Evolutionary conservation across 2,329 filamentous ascomycete species (phyloP), one percentile per base, ranked within the genome.

Genomic region (Fusarium proliferatum): DNA sequence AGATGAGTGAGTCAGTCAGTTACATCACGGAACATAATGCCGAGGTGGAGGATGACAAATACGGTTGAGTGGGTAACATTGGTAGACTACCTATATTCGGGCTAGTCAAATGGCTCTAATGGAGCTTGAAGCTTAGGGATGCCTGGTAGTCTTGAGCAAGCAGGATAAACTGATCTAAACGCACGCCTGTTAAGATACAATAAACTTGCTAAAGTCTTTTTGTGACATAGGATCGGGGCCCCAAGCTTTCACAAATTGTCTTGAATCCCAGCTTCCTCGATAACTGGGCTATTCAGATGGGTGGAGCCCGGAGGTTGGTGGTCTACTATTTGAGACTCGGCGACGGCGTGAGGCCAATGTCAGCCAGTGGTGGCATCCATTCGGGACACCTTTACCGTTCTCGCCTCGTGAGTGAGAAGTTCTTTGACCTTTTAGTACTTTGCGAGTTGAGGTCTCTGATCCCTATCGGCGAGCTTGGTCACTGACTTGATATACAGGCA

Each of bases 21-120:
- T n/a, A 9, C 7, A 17, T 12, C 1, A 16, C 15, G 28, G 28
- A 49, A 33, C 15, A 17, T 3, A n/a, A 21, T 19, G 8, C 30
- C 48, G 30, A 38, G 23, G 33, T 26, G 17, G 19, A 16, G 13
- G 51, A 53, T 53, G 23, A 53, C 51, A 53, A 53, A 53, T 38
- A n/a, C 51, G 0, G 4, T 21, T 15, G 0, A 28, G 10, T 0
- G 17, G 19, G 23, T 8, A 21, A 2, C 4, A 1, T 3, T 4
- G 17, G 16, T 2, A 9, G 17, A 4, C 51, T 38, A 53, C 38
- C 51, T 28, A 21, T 28, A 26, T 9, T 4, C 7, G 12, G n/a
- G 6, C 33, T 38, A 19, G 49, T 21, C 23, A 8, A 34, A 23
- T 11, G 26, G 6, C 6, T 19, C 21, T 3, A 6, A n/a, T 9